These are phyloP conservation scores for Pythium biforme DNA, from an alignment of 352 stramenopile species.

Conservation along the genomic window DNA sequence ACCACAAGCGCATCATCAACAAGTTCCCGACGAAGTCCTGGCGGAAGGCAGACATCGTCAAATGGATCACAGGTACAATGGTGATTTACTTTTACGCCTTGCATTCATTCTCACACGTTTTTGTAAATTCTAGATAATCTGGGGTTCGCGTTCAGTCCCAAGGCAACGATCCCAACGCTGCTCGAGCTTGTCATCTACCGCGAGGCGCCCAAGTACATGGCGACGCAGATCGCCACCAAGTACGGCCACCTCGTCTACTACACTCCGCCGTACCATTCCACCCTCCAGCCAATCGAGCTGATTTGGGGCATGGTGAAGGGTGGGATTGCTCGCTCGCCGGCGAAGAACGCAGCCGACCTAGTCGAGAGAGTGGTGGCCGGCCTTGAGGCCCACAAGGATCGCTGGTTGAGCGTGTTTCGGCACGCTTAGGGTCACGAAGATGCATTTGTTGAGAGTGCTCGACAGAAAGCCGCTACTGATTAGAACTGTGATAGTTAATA, in stretches of 20 bases:
- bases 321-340: not conserved
- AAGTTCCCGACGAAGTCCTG: not conserved
- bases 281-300: constrained; percentile 2
- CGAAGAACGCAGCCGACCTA: not conserved
- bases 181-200: not conserved
- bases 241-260: not conserved
- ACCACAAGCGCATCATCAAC: constrained; percentile 12
- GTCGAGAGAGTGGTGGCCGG: not conserved
- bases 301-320: not conserved
- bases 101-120: too few species aligned
- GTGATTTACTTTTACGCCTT: too few species aligned
- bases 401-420: not conserved
- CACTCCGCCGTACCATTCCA: constrained; percentile 2
- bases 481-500: too few species aligned
- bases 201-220: not conserved
- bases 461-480: too few species aligned
- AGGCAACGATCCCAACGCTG: not conserved
- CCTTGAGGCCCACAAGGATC: not conserved
- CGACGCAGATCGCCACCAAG: not conserved
- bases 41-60: constrained; percentile 1
- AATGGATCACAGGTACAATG: not conserved
- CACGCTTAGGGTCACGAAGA: not conserved
- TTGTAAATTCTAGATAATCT: not conserved
- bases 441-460: not conserved
- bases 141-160: not conserved